phyloP scores from a whole-genome alignment of 1,284 basidiomycete genomes.

The Ganoderma resinaceum region DNA sequence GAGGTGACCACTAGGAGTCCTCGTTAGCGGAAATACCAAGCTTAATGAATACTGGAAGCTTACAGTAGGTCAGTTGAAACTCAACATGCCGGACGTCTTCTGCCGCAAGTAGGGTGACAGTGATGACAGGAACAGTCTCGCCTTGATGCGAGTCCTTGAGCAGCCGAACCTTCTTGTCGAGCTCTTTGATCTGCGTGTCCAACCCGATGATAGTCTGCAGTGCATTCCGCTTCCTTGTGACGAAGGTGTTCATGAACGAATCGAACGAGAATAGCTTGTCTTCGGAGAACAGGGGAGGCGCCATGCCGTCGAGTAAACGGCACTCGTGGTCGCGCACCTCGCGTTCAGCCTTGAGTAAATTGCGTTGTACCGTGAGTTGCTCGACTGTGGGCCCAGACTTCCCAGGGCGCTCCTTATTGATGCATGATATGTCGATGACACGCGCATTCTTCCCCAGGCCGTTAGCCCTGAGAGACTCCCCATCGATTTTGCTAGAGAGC shows the following conservation, averaged over 20 bases:
- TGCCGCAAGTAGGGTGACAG: too few species aligned
- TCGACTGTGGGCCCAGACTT: conserved; percentile 39
- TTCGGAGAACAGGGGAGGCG: conserved; percentile 44
- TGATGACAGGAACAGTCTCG: conserved; percentile 39
- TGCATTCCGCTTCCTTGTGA: conserved; percentile 46
- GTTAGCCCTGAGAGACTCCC: conserved; percentile 55
- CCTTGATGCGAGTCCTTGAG: conserved; percentile 43
- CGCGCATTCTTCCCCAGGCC: conserved; percentile 50
- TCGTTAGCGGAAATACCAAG: background rate
- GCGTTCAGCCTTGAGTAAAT: conserved; percentile 46
- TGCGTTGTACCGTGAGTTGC: conserved; percentile 44
- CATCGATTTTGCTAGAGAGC: conserved; percentile 55
- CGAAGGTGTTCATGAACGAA: conserved; percentile 50
- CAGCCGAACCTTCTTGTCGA: conserved; percentile 39
- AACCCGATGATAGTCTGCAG: conserved; percentile 46
- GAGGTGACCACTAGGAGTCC: conserved; percentile 48
- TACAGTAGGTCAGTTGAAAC: conserved; percentile 62
- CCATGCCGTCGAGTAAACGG: conserved; percentile 52
- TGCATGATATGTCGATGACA: conserved; percentile 57
- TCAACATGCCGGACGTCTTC: too few species aligned
- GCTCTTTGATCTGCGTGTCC: conserved; percentile 47
- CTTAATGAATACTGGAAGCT: conserved; percentile 28
- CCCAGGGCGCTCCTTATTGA: conserved; percentile 34
- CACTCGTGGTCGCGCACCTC: conserved; percentile 47
- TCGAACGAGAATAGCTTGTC: conserved; percentile 37